Percentiles rank a stretch among this genome's conserved stretches.
Evolutionary conservation across 495 filamentous ascomycete species (phyloP).

Genomic region (Extremus antarcticus): DNA sequence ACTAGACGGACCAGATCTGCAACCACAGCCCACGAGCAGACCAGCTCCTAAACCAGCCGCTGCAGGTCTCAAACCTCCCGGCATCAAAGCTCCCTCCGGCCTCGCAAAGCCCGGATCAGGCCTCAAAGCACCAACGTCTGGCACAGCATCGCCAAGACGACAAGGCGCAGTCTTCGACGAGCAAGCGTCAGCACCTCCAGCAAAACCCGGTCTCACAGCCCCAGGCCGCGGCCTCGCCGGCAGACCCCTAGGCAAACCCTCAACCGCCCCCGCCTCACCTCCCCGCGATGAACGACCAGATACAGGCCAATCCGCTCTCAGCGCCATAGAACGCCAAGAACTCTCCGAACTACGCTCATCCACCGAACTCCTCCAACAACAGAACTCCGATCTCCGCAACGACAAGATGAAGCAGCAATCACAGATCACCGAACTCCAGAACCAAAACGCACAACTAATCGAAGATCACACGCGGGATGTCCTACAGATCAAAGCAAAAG

Average conservation of each 20-base stretch:
- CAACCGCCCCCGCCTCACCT: constrained; percentile 34
- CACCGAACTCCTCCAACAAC: constrained; percentile 61
- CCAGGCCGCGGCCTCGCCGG: constrained; percentile 67
- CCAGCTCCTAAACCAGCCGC: constrained; percentile 23
- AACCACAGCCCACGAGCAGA: constrained; percentile 49
- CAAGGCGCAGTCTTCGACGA: constrained; percentile 48
- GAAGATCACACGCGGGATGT: constrained; percentile 96
- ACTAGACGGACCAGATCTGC: constrained; percentile 38
- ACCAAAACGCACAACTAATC: constrained; percentile 91
- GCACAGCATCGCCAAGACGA: constrained; percentile 37
- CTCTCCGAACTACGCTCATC: constrained; percentile 77
- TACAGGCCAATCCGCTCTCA: constrained; percentile 49
- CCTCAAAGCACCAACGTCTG: constrained; percentile 40
- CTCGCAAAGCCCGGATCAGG: constrained; percentile 59
- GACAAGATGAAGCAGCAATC: constrained; percentile 64
- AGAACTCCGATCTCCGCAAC: constrained; percentile 62
- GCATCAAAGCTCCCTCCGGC: constrained; percentile 22
- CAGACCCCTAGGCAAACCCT: constrained; percentile 74
- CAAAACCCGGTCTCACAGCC: constrained; percentile 53
- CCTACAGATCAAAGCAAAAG: constrained; percentile 92
- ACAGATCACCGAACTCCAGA: constrained; percentile 78
- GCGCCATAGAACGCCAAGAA: constrained; percentile 71
- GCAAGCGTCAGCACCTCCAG: constrained; percentile 43
- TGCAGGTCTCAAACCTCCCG: constrained; percentile 14
- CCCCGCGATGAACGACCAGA: constrained; percentile 32